Evolutionary conservation across 345 rosid species (phyloP).

Genomic region (Pistacia integerrima): DNA sequence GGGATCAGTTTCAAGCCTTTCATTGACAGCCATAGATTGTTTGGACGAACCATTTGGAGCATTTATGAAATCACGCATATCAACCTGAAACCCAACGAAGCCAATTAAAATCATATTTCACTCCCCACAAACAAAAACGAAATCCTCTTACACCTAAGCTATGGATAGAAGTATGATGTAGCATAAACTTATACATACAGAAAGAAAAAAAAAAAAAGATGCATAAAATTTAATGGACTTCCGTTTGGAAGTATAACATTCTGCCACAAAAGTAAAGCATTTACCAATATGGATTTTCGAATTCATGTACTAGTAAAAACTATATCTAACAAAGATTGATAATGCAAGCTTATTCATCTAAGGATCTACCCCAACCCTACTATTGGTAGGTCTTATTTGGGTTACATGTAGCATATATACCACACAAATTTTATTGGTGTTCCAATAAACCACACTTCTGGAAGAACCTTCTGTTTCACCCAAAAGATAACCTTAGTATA

Average conservation of each 20-base stretch:
- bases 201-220: background rate
- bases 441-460: no score
- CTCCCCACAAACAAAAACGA: background rate
- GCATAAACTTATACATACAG: background rate
- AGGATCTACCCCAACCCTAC: background rate
- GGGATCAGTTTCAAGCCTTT: constrained; percentile 54
- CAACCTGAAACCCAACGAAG: constrained; percentile 49
- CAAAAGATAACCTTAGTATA: no score
- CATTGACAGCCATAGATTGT: constrained; percentile 66
- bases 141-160: background rate
- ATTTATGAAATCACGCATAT: constrained; percentile 91
- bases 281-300: background rate
- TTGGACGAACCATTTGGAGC: constrained; percentile 80
- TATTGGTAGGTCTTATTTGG: no score
- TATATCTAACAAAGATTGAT: background rate
- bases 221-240: background rate
- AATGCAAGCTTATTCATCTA: background rate
- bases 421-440: no score
- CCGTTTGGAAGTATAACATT: background rate
- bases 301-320: background rate
- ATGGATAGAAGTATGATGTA: background rate
- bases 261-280: background rate
- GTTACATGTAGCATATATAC: no score
- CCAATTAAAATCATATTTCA: constrained; percentile 1
- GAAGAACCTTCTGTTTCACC: no score